Conservation (phyloP, 2,329 filamentous ascomycete genomes). For the Alternaria sp. region DNA sequence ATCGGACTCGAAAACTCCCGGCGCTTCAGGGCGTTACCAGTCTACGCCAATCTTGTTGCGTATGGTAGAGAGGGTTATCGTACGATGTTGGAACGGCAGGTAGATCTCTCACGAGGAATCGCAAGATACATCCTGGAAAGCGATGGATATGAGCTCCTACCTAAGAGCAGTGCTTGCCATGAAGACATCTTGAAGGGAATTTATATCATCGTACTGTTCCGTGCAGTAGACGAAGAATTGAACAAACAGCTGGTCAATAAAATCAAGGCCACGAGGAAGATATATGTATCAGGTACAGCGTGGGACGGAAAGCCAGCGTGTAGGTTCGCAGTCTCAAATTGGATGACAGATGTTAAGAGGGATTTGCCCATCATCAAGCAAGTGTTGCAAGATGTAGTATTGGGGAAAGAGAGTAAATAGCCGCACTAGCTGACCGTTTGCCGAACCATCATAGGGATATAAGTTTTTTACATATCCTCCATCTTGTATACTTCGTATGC, state of each 20-base stretch:
- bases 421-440: neutral
- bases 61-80: constrained; percentile 76
- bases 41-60: constrained; percentile 80
- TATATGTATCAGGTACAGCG: constrained; percentile 83
- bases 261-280: constrained; percentile 77
- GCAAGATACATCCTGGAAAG: constrained; percentile 70
- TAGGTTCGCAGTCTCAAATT: constrained; percentile 87
- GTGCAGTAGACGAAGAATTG: constrained; percentile 69
- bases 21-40: constrained; percentile 88
- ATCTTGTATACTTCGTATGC: constrained; percentile 59
- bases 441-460: neutral
- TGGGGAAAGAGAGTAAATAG: neutral
- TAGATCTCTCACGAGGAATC: constrained; percentile 73
- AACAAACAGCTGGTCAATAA: constrained; percentile 73
- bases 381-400: constrained; percentile 63
- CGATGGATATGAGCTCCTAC: constrained; percentile 72
- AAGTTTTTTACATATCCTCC: constrained; percentile 51
- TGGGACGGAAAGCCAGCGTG: constrained; percentile 80
- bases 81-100: constrained; percentile 76
- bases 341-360: constrained; percentile 74
- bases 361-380: constrained; percentile 72
- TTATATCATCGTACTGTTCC: constrained; percentile 80
- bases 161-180: constrained; percentile 52
- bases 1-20: constrained; percentile 91
- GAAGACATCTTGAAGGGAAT: constrained; percentile 60